Evolutionary conservation across 2,329 filamentous ascomycete species (phyloP), one percentile per base, ranked within the genome.

Genomic region (Trichoderma oligosporum): DNA sequence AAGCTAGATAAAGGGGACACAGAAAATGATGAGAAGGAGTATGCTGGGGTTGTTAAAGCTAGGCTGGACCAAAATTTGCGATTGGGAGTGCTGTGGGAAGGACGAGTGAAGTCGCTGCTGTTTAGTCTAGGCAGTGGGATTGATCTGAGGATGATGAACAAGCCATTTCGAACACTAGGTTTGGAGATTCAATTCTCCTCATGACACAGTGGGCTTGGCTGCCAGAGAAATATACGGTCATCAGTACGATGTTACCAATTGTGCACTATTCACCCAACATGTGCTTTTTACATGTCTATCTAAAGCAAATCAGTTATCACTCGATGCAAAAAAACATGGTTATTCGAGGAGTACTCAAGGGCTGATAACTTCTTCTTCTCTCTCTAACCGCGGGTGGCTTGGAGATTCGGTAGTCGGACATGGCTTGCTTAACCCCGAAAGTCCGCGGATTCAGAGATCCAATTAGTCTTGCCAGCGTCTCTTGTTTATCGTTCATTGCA

Each of bases 71-170:
- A 97, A 75, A 88, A 92, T 63, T 86, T 91, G 75, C 86, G 87
- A 62, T 84, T 97, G 54, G 89, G 91, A 1, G 71, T 97, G 49
- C 74, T 97, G 20, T 99, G 94, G 93, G 93, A 97, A 71, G 92
- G 93, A 2, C 82, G 91, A 55, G 83, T 95, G 59, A 96, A 97
- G 76, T 93, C 96, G 63, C 76, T 99, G 59, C 80, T 99, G 57
- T 95, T 97, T 70, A 96, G 91, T 65, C 79, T 96, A 39, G 94
- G 94, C 8, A 90, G 91, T 57, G 89, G 85, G 49, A 84, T 99
- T 56, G 91, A 96, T 68, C 79, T 94, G 67, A 85, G 84, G 67
- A 84, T 83, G 66, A 78, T 85, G 62, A 88, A 92, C 69, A 86
- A 89, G 67, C 87, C 90, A 36, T 88, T 94, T 67, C 82, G 87